These are phyloP conservation scores for Colletotrichum gigasporum DNA, from an alignment of 2,329 filamentous ascomycete species.

Conservation along the genomic window DNA sequence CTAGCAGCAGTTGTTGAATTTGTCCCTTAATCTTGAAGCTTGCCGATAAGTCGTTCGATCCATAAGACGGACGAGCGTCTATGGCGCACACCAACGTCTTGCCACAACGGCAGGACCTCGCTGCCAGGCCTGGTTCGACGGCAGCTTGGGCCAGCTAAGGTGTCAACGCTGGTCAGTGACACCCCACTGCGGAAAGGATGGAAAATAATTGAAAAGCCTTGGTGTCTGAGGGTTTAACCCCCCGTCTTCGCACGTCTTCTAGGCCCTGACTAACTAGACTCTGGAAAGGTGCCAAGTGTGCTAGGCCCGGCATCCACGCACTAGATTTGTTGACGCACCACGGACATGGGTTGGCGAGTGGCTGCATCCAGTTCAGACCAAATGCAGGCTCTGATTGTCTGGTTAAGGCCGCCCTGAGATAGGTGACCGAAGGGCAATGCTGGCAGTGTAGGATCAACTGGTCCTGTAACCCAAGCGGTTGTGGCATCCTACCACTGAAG, in stretches of 20 bases:
- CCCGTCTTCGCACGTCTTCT: not conserved
- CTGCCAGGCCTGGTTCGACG: not conserved
- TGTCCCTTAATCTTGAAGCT: not conserved
- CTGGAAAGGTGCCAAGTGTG: not conserved
- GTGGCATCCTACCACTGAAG: not conserved
- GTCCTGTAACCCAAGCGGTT: not conserved
- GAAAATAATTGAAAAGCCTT: not conserved
- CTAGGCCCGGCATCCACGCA: not conserved
- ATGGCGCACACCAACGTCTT: not conserved
- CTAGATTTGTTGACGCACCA: not conserved
- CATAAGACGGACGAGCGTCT: not conserved
- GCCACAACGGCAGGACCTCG: not conserved
- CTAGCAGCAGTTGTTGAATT: too few species aligned
- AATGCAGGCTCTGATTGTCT: not conserved
- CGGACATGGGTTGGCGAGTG: not conserved
- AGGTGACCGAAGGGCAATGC: not conserved
- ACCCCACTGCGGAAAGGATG: not conserved
- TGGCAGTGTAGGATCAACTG: not conserved
- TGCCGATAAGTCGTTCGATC: not conserved
- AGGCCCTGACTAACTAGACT: constrained; percentile 1
- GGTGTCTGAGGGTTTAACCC: not conserved
- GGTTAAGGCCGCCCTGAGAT: not conserved
- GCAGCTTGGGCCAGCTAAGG: not conserved
- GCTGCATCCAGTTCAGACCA: not conserved
- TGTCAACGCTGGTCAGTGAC: not conserved